phyloP scores from a whole-genome alignment of 2,329 filamentous ascomycete species.

The Cryphonectria parasitica region DNA sequence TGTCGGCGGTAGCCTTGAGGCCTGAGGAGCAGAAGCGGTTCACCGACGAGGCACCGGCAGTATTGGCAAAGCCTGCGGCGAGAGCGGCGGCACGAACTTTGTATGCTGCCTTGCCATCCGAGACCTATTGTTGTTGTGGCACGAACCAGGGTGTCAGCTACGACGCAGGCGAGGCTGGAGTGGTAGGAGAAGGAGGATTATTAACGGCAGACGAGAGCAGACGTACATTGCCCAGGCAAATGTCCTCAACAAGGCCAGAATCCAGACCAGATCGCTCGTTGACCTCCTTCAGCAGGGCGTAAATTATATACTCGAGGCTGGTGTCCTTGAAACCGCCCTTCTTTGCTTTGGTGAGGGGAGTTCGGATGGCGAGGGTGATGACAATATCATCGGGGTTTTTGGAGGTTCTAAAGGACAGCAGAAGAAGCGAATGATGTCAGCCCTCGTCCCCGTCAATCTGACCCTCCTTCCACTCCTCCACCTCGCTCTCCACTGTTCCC shows the following conservation, averaged over 20 bases:
- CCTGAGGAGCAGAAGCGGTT: slow-evolving; percentile 99
- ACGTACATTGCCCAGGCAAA: slow-evolving; percentile 86
- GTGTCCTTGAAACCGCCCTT: slow-evolving; percentile 98
- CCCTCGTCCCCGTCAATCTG: slow-evolving; percentile 17
- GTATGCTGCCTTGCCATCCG: slow-evolving; percentile 84
- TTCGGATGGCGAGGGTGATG: slow-evolving; percentile 89
- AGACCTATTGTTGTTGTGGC: slow-evolving; percentile 59
- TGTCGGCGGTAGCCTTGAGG: slow-evolving; percentile 92
- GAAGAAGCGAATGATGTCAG: slow-evolving; percentile 33
- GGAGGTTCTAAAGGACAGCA: slow-evolving; percentile 64
- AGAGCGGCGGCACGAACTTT: slow-evolving; percentile 87
- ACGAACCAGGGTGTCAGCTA: neutral
- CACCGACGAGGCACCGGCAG: slow-evolving; percentile 75
- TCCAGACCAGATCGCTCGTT: slow-evolving; percentile 75
- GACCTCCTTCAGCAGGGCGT: slow-evolving; percentile 79
- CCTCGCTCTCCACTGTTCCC: neutral
- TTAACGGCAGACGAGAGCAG: neutral
- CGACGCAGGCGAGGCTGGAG: neutral
- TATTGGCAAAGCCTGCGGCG: slow-evolving; percentile 92
- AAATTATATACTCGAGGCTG: slow-evolving; percentile 81
- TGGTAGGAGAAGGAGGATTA: neutral
- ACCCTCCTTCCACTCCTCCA: neutral
- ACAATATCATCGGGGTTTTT: slow-evolving; percentile 97
- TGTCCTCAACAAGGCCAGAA: slow-evolving; percentile 82
- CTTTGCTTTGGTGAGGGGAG: slow-evolving; percentile 82